Evolutionary conservation across 2,329 filamentous ascomycete species (phyloP), one percentile per base, ranked within the genome.

Genomic region (Aureobasidium sp.): DNA sequence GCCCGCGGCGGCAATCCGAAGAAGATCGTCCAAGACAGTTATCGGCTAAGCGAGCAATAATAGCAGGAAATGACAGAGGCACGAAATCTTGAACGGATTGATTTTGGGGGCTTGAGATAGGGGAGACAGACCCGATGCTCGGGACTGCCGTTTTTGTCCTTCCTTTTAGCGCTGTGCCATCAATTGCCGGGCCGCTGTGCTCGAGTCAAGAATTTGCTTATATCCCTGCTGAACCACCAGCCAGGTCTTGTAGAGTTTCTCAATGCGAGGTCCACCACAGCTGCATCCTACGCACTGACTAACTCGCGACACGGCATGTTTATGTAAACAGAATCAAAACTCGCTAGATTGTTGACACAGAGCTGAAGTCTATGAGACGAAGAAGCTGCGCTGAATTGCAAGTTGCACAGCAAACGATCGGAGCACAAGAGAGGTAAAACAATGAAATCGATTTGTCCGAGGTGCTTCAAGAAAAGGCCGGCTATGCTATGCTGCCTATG

Each of bases 141-240:
- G 53, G 53, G 53, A 57, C 29, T 46, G 39, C 17, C 27, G n/a
- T 27, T 36, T 46, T 41, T 26, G 2, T 29, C 51, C 4, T 37
- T 10, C 42, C 27, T 12, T 46, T 17, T 57, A 46, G 53, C 41
- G 53, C 41, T 52, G 48, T 39, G 37, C 51, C 34, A 46, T 23
- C 53, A 57, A 36, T 57, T 57, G 27, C 53, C 53, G 53, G n/a
- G n/a, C 53, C 53, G 53, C 20, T 10, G 29, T 57, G 39, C 13
- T 13, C 27, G 41, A 34, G 41, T 44, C 53, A 34, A 46, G 27
- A n/a, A 5, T 42, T 9, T 52, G 12, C 37, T 34, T 52, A 42
- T 55, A 55, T 20, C 36, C 26, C 26, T 32, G 51, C 37, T 42
- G 51, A 17, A 29, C 26, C 34, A 20, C 39, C 7, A 34, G 47